Evolutionary conservation across 2,329 filamentous ascomycete species (phyloP).

Genomic region (Aspergillus candidus): DNA sequence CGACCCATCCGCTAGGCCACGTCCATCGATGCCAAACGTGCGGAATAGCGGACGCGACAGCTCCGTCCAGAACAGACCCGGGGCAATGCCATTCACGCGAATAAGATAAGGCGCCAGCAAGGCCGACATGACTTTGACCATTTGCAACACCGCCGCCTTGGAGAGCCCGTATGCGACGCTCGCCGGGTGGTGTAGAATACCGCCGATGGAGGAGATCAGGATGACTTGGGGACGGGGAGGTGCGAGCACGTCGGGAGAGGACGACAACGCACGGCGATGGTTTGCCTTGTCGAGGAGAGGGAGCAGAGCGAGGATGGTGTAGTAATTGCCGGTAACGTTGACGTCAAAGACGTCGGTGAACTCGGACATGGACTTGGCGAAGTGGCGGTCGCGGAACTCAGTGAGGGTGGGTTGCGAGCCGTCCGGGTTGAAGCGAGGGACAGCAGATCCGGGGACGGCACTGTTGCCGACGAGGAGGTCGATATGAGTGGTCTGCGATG

Average conservation of each 20-base stretch:
- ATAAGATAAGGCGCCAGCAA: too few relatives aligned
- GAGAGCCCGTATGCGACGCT: too few relatives aligned
- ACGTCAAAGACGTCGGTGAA: constrained; percentile 28
- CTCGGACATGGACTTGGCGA: constrained; percentile 26
- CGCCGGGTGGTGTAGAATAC: too few relatives aligned
- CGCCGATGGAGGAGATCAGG: too few relatives aligned
- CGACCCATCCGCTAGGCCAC: not conserved
- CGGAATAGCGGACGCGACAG: not conserved
- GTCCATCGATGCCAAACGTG: not conserved
- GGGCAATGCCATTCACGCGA: too few relatives aligned
- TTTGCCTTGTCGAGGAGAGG: constrained; percentile 28
- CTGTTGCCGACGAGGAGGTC: constrained; percentile 50
- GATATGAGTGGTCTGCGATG: constrained; percentile 42
- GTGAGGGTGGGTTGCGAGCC: constrained; percentile 25
- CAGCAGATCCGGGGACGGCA: constrained; percentile 37
- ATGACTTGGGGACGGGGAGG: too few relatives aligned
- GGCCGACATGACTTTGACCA: too few relatives aligned
- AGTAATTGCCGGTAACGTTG: constrained; percentile 33
- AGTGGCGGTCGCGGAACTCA: constrained; percentile 37
- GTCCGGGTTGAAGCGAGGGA: constrained; percentile 11
- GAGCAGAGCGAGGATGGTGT: constrained; percentile 34
- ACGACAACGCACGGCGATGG: not conserved
- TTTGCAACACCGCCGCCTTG: too few relatives aligned
- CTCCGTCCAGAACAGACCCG: not conserved
- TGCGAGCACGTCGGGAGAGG: too few relatives aligned